Conservation (phyloP, 1,284 basidiomycete species). For the Sphagnurus paluster region DNA sequence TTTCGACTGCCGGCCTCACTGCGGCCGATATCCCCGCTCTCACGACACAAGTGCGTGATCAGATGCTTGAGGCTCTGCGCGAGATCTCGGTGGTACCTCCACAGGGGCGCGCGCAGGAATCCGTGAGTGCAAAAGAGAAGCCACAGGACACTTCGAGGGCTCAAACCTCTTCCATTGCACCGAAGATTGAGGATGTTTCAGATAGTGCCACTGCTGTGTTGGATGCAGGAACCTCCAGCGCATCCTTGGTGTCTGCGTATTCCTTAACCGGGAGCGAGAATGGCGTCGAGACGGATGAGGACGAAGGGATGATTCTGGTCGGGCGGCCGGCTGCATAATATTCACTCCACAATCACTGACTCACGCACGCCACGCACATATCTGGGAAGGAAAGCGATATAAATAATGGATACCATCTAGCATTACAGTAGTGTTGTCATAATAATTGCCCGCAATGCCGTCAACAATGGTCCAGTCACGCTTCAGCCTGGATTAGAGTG, state of each 20-base stretch:
- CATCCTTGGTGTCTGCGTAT: conserved; percentile 38
- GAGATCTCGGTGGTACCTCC: conserved; percentile 59
- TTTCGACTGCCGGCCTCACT: conserved; percentile 70
- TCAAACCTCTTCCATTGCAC: no score
- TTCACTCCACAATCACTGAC: background rate
- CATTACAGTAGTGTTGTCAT: no score
- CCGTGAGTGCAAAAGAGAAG: no score
- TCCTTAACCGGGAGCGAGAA: conserved; percentile 47
- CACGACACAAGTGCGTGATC: conserved; percentile 59
- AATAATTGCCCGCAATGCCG: no score
- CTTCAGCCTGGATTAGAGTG: no score
- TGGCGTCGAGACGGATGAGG: conserved; percentile 72
- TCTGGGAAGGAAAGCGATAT: background rate
- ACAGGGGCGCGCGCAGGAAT: conserved; percentile 17
- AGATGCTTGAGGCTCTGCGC: conserved; percentile 71
- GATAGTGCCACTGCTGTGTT: background rate
- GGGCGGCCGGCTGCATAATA: conserved; percentile 45
- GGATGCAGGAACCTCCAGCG: conserved; percentile 29
- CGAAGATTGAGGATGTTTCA: background rate
- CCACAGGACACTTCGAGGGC: no score
- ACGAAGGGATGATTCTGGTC: conserved; percentile 77
- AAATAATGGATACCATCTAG: no score
- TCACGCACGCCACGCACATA: no score
- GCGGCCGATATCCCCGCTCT: conserved; percentile 66
- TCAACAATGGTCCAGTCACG: no score